phyloP scores from a whole-genome alignment of 192 early-diverging fungal species.

The Coemansia sp. region DNA sequence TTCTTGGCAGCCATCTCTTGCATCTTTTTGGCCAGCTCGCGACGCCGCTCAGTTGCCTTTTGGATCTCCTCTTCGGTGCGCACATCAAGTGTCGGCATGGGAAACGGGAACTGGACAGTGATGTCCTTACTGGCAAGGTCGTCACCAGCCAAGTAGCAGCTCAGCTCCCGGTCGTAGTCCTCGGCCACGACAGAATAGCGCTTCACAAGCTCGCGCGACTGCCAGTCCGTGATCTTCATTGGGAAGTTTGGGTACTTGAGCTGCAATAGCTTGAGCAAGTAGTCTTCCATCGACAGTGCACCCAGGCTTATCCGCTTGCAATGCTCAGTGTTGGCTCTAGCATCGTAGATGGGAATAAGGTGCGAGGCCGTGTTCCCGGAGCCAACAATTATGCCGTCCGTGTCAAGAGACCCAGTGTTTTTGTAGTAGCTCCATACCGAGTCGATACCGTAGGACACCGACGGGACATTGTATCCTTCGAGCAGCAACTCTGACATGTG shows the following conservation, averaged over 20 bases:
- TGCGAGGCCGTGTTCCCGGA: slow-evolving; percentile 70
- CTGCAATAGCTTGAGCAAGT: slow-evolving; percentile 83
- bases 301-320: slow-evolving; percentile 82
- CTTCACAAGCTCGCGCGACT: slow-evolving; percentile 73
- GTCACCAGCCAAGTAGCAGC: slow-evolving; percentile 58
- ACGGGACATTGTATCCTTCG: slow-evolving; percentile 77
- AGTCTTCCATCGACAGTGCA: slow-evolving; percentile 71
- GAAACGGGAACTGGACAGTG: slow-evolving; percentile 80
- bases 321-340: slow-evolving; percentile 60
- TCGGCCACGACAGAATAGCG: slow-evolving; percentile 68
- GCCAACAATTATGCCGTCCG: slow-evolving; percentile 71
- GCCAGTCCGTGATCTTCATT: slow-evolving; percentile 69
- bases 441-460: slow-evolving; percentile 82
- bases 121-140: slow-evolving; percentile 65
- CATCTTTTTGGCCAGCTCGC: slow-evolving; percentile 70
- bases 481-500: slow-evolving; percentile 86
- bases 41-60: slow-evolving; percentile 60
- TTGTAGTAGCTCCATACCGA: slow-evolving; percentile 82
- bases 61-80: slow-evolving; percentile 79
- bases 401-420: slow-evolving; percentile 58
- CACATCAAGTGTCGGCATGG: slow-evolving; percentile 61
- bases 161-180: slow-evolving; percentile 73
- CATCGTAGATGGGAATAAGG: slow-evolving; percentile 70
- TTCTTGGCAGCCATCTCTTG: slow-evolving; percentile 80
- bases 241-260: slow-evolving; percentile 90